Percentiles rank a stretch among this genome's conserved stretches.
phyloP scores from a whole-genome alignment of 2,329 filamentous ascomycete species.

The Pestalotiopsis sp. region DNA sequence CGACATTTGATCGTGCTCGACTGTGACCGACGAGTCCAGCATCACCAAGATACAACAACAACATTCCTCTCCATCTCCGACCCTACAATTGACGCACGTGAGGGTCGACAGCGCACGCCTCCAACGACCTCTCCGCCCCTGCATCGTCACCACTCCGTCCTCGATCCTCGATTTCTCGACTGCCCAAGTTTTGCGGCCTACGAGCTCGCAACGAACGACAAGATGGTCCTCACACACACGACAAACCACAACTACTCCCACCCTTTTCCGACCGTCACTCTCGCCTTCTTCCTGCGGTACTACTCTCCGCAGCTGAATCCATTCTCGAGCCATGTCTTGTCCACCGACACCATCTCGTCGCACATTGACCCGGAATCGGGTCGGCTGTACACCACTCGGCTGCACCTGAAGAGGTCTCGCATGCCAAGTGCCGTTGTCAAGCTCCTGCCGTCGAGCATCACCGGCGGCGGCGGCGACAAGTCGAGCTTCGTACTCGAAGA shows the following conservation, averaged over 20 bases:
- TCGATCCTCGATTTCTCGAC: neutral
- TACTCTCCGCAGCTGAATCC: constrained; percentile 73
- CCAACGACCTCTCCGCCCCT: neutral
- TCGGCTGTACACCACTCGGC: constrained; percentile 74
- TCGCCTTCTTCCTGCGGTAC: constrained; percentile 89
- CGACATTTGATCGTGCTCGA: constrained; percentile 1
- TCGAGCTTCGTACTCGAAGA: constrained; percentile 82
- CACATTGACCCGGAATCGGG: constrained; percentile 74
- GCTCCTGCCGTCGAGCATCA: constrained; percentile 70
- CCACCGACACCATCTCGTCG: constrained; percentile 79
- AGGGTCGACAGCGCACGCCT: neutral
- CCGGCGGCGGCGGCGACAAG: constrained; percentile 69
- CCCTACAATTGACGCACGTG: neutral
- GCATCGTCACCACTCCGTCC: neutral
- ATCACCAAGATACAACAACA: neutral
- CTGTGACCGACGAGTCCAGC: constrained; percentile 5
- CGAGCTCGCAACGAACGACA: constrained; percentile 25
- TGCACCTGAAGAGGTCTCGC: constrained; percentile 82
- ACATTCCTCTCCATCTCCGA: neutral
- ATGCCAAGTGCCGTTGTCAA: constrained; percentile 76
- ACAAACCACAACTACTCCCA: constrained; percentile 77
- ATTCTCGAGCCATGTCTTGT: constrained; percentile 80
- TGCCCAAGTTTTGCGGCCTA: neutral
- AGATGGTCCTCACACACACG: constrained; percentile 65
- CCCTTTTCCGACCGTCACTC: constrained; percentile 81